Percentiles rank a stretch among this genome's conserved stretches.
Conservation (phyloP, 768 basidiomycete genomes). For the Suillus paluster region DNA sequence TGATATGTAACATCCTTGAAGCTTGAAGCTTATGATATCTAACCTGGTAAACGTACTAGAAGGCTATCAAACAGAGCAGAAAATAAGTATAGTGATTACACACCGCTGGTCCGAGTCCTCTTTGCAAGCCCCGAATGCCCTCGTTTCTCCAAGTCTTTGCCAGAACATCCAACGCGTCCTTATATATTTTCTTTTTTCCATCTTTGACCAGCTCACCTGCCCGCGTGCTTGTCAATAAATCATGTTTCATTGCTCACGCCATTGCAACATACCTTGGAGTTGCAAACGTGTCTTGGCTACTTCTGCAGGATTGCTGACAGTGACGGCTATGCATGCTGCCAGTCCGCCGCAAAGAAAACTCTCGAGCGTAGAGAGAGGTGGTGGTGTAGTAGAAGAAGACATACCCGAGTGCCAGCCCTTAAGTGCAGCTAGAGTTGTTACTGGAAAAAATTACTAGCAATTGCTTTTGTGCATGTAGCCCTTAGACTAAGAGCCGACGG, state of each 20-base stretch:
- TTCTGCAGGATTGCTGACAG: constrained; percentile 78
- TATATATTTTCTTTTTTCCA: constrained; percentile 78
- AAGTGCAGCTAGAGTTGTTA: background rate
- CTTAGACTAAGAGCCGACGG: background rate
- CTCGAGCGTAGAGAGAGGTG: constrained; percentile 67
- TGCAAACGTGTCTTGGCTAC: constrained; percentile 92
- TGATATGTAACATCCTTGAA: too few species aligned
- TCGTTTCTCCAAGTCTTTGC: constrained; percentile 89
- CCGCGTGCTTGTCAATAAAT: too few species aligned
- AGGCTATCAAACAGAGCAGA: constrained; percentile 13
- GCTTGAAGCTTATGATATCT: constrained; percentile 29
- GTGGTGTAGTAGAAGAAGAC: constrained; percentile 16
- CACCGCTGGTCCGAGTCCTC: constrained; percentile 90
- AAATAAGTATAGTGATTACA: constrained; percentile 29
- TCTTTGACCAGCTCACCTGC: constrained; percentile 78
- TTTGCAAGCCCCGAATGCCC: constrained; percentile 88
- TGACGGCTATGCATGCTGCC: constrained; percentile 91
- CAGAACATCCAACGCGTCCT: constrained; percentile 82
- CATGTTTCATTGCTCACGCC: background rate
- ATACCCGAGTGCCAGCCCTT: background rate
- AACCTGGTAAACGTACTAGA: constrained; percentile 91
- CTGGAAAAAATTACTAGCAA: background rate
- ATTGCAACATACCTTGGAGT: constrained; percentile 61
- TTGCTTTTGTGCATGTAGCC: background rate
- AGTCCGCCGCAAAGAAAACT: constrained; percentile 89